phyloP scores from a whole-genome alignment of 768 basidiomycete genomes.

The Psilocybe sp. region DNA sequence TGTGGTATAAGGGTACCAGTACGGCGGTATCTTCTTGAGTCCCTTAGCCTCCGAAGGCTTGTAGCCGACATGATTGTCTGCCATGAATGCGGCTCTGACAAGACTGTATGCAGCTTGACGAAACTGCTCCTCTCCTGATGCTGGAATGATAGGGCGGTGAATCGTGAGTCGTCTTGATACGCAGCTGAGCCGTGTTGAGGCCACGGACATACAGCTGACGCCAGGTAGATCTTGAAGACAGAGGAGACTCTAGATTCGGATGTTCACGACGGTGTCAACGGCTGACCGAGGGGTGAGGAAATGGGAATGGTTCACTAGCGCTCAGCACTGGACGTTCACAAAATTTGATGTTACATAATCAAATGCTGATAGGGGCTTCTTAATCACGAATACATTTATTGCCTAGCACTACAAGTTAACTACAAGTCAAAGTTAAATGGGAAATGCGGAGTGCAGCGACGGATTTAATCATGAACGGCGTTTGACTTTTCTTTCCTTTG shows the following conservation, averaged over 20 bases:
- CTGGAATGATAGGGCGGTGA: conserved; percentile 42
- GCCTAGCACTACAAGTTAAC: too few relatives aligned
- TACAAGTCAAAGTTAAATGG: too few relatives aligned
- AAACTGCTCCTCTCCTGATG: conserved; percentile 55
- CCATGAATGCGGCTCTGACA: conserved; percentile 46
- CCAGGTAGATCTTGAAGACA: not conserved
- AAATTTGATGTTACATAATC: too few relatives aligned
- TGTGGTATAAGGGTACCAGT: conserved; percentile 92
- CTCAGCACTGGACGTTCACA: too few relatives aligned
- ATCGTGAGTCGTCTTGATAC: conserved; percentile 31
- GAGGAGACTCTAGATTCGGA: not conserved
- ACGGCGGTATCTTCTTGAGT: conserved; percentile 79
- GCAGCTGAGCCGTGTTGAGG: conserved; percentile 21
- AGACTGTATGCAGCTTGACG: conserved; percentile 52
- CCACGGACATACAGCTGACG: conserved; percentile 16
- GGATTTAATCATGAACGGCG: too few relatives aligned
- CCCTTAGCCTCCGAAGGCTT: conserved; percentile 31
- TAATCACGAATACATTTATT: too few relatives aligned
- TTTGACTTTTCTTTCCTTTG: too few relatives aligned
- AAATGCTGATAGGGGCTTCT: too few relatives aligned
- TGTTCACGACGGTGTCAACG: too few relatives aligned
- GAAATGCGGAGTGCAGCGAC: too few relatives aligned
- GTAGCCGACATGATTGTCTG: conserved; percentile 29
- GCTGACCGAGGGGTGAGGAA: too few relatives aligned
- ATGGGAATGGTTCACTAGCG: too few relatives aligned